Evolutionary conservation across 2,329 filamentous ascomycete species (phyloP).

Genomic region (Pochonia chlamydosporia): DNA sequence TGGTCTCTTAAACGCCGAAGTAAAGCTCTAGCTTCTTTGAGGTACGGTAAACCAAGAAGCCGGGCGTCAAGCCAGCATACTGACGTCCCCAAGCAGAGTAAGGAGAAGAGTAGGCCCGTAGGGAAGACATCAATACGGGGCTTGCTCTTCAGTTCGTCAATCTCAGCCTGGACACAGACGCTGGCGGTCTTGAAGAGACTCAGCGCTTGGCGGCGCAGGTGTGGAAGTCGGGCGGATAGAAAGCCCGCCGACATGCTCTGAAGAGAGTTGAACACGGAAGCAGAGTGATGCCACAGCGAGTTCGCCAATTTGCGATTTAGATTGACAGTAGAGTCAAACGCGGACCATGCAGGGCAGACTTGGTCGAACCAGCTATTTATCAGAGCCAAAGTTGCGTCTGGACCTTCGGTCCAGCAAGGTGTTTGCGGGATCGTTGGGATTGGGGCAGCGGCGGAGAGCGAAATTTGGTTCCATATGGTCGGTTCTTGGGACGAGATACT

Average conservation of each 20-base stretch:
- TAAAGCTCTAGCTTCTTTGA: slow-evolving; percentile 22
- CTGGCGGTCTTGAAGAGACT: slow-evolving; percentile 26
- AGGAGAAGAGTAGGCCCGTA: slow-evolving; percentile 27
- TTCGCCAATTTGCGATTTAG: slow-evolving; percentile 32
- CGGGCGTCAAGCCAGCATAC: slow-evolving; percentile 33
- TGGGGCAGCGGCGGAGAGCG: background rate
- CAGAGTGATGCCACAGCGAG: slow-evolving; percentile 29
- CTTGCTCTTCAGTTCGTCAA: slow-evolving; percentile 9
- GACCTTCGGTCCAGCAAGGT: slow-evolving; percentile 5
- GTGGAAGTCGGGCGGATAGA: slow-evolving; percentile 26
- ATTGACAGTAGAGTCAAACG: slow-evolving; percentile 32
- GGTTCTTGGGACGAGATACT: background rate
- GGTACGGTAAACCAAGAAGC: slow-evolving; percentile 26
- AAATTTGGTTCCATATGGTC: background rate
- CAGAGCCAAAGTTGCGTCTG: slow-evolving; percentile 25
- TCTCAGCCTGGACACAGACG: background rate
- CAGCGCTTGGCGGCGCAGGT: slow-evolving; percentile 28
- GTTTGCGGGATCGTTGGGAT: background rate
- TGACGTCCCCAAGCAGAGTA: slow-evolving; percentile 34
- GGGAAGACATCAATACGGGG: slow-evolving; percentile 20
- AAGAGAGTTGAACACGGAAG: slow-evolving; percentile 30
- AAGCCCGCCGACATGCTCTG: slow-evolving; percentile 37
- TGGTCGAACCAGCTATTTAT: slow-evolving; percentile 34
- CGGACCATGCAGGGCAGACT: slow-evolving; percentile 35
- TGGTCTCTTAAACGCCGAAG: slow-evolving; percentile 20